Base-by-base conservation (phyloP, 2,329 filamentous ascomycete genomes). In the Didymella exigua region DNA sequence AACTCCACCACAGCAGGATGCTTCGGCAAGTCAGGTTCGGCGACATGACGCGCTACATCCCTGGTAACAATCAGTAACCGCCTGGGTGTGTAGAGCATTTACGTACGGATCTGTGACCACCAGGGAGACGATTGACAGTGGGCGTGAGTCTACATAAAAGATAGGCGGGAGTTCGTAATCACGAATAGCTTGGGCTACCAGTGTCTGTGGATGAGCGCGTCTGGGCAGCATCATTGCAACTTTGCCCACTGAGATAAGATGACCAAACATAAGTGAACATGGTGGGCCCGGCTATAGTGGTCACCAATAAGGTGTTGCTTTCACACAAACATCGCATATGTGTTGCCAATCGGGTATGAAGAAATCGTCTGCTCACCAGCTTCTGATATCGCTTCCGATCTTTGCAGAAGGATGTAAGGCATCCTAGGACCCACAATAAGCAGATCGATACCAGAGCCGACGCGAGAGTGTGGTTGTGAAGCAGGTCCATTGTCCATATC, bases 71-170 rank as follows among this genome's bases (percentile, higher is more conserved):
- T n/a, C n/a, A n/a, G n/a, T n/a, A n/a, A n/a, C n/a, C n/a, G n/a
- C n/a, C n/a, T n/a, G n/a, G n/a, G n/a, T n/a, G n/a, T n/a, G n/a
- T n/a, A n/a, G n/a, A n/a, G n/a, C n/a, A n/a, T n/a, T n/a, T 31
- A 21, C 33, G n/a, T 31, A 47, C 33, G 44, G 44, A 23, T 37
- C 31, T 2, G 44, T 13, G 11, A 37, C 11, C 8, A 47, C 33
- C 11, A 47, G 16, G 3, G 31, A 37, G 2, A 38, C 18, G 24
- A 37, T 26, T 11, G 24, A 37, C 2, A 19, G 23, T 6, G 33
- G 44, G 7, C 62, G 75, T 1, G 66, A 33, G 52, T 79, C 77
- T 18, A 79, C 40, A 50, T 76, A 77, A 56, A 76, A 79, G 27
- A 74, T 54, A 11, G 73, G 67, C 5, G 63, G 65, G 3, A 78